These are phyloP conservation scores for Pelargonium australe DNA, from an alignment of 441 rosid species.

Conservation along the genomic window DNA sequence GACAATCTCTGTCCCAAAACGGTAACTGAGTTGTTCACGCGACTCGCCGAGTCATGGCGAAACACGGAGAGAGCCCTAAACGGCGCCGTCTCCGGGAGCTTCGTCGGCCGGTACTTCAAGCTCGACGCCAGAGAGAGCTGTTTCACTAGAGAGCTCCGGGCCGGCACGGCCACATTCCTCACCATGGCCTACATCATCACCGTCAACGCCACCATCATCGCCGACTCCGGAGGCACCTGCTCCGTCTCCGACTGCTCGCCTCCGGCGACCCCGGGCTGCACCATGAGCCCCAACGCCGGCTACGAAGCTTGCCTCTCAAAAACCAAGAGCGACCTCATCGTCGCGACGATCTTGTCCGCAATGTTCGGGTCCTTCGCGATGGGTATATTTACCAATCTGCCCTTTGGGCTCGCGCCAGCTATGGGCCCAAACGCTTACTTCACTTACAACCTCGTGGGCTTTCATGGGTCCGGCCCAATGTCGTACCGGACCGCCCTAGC, in stretches of 20 bases:
- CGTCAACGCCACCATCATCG: conserved; percentile 70
- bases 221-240: conserved; percentile 75
- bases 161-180: conserved; percentile 78
- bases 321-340: conserved; percentile 64
- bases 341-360: conserved; percentile 59
- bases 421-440: conserved; percentile 82
- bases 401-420: conserved; percentile 72
- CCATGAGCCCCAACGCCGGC: conserved; percentile 45
- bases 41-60: conserved; percentile 28
- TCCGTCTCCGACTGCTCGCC: conserved; percentile 49
- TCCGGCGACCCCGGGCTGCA: conserved; percentile 37
- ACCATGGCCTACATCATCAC: conserved; percentile 89
- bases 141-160: conserved; percentile 80
- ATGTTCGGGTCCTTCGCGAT: conserved; percentile 73
- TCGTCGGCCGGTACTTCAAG: conserved; percentile 57
- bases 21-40: conserved; percentile 22
- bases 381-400: conserved; percentile 76
- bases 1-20: conserved; percentile 18
- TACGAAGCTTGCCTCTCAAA: conserved; percentile 54
- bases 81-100: conserved; percentile 47
- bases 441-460: conserved; percentile 77
- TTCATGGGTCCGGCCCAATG: conserved; percentile 69
- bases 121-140: conserved; percentile 53
- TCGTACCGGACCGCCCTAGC: conserved; percentile 66
- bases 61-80: conserved; percentile 47